phyloP scores from a whole-genome alignment of 2,329 filamentous ascomycete genomes.

The Byssoonygena ceratinophila region DNA sequence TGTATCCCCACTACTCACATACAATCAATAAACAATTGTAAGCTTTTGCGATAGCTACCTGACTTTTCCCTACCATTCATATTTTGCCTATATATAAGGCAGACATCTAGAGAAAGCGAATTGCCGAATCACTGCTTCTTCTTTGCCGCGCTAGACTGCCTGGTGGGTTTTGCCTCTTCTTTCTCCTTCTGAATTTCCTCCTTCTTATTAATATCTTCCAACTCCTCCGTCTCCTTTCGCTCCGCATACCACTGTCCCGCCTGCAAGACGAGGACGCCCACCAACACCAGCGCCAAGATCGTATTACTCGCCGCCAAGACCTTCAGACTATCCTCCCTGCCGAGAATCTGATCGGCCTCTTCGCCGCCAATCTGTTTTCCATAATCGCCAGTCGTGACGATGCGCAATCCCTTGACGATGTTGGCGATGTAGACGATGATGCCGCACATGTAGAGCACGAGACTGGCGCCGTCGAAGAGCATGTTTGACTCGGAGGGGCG shows the following conservation, averaged over 20 bases:
- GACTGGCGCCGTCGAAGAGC: conserved; percentile 71
- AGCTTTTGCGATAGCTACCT: background rate
- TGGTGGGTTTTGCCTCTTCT: conserved; percentile 17
- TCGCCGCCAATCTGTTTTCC: conserved; percentile 29
- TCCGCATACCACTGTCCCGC: conserved; percentile 98
- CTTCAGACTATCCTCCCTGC: conserved; percentile 77
- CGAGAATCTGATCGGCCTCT: conserved; percentile 53
- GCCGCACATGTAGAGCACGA: conserved; percentile 70
- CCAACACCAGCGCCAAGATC: conserved; percentile 81
- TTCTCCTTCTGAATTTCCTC: conserved; percentile 26
- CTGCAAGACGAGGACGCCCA: conserved; percentile 86
- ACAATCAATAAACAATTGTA: background rate
- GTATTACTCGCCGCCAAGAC: conserved; percentile 92
- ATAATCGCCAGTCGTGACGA: conserved; percentile 64
- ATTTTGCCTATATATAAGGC: background rate
- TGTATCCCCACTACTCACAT: background rate
- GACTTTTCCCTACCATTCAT: background rate
- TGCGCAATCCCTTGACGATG: conserved; percentile 85
- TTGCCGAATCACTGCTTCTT: conserved; percentile 23
- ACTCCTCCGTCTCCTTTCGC: conserved; percentile 77
- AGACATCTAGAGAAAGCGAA: too few species aligned
- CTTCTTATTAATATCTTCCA: conserved; percentile 51
- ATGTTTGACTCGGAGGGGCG: conserved; percentile 86
- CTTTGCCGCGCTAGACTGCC: conserved; percentile 23
- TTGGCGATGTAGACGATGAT: conserved; percentile 91